Conservation (phyloP, 2,329 filamentous ascomycete species). For the Trichoderma aggressivum region DNA sequence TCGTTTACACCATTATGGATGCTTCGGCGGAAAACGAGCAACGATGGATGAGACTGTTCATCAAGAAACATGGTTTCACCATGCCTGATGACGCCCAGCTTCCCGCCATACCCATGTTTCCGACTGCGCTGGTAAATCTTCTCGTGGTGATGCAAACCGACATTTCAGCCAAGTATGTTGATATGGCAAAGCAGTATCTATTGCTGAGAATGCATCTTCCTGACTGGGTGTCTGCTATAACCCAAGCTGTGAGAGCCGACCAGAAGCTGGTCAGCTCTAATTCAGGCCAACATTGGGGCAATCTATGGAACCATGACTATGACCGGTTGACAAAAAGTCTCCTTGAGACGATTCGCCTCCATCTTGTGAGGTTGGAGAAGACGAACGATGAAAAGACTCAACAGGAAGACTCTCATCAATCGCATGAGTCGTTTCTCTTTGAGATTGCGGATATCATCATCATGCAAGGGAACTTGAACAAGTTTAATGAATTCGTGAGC, state of each 20-base stretch:
- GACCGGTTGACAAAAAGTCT: not conserved
- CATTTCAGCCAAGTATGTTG: not conserved
- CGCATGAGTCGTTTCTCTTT: not conserved
- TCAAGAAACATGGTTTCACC: constrained; percentile 29
- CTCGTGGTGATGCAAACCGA: constrained; percentile 24
- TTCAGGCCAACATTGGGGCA: constrained; percentile 32
- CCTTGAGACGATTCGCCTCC: not conserved
- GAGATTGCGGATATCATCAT: not conserved
- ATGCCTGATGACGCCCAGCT: constrained; percentile 24
- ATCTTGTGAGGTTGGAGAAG: not conserved
- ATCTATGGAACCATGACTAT: constrained; percentile 22
- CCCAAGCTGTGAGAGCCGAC: constrained; percentile 24
- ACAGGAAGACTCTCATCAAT: not conserved
- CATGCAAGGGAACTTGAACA: not conserved
- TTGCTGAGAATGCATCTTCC: constrained; percentile 27
- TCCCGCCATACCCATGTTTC: constrained; percentile 26
- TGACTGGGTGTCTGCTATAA: constrained; percentile 25
- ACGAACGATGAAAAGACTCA: not conserved
- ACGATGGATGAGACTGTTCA: constrained; percentile 34
- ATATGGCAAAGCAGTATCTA: not conserved
- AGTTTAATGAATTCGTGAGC: not conserved
- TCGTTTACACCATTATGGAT: constrained; percentile 21
- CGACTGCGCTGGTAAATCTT: constrained; percentile 14
- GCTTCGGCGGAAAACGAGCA: constrained; percentile 29
- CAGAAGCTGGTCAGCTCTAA: constrained; percentile 27